These are phyloP conservation scores for Xenoacremonium recifei DNA, from an alignment of 2,329 filamentous ascomycete genomes.

Conservation along the genomic window DNA sequence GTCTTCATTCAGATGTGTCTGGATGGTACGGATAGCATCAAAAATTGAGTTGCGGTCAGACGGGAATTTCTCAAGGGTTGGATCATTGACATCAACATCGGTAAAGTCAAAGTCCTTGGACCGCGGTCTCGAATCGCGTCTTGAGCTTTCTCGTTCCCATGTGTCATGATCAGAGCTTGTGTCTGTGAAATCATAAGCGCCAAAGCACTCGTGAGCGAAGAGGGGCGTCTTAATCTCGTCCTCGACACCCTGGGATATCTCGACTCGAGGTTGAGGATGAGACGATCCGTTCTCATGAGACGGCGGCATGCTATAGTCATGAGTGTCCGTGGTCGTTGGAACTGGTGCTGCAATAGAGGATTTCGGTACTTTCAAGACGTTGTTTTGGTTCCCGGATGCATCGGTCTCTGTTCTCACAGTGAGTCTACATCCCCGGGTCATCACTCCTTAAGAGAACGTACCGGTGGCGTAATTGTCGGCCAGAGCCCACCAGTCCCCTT, in stretches of 20 bases:
- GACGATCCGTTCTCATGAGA: no score
- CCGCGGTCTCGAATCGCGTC: slow-evolving; percentile 12
- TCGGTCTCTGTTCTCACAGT: slow-evolving; percentile 45
- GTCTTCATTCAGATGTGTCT: slow-evolving; percentile 42
- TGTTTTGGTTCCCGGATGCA: slow-evolving; percentile 47
- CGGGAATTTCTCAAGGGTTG: slow-evolving; percentile 48
- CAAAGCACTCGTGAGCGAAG: slow-evolving; percentile 47
- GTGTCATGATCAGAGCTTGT: slow-evolving; percentile 27
- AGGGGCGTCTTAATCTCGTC: slow-evolving; percentile 35
- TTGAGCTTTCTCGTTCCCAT: slow-evolving; percentile 14
- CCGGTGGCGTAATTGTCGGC: slow-evolving; percentile 61
- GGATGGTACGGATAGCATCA: slow-evolving; percentile 44
- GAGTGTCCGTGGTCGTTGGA: no score
- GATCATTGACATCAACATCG: slow-evolving; percentile 42
- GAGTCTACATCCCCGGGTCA: no score
- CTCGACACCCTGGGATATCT: slow-evolving; percentile 9
- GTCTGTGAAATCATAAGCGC: slow-evolving; percentile 37
- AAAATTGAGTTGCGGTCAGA: slow-evolving; percentile 44
- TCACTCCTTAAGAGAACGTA: slow-evolving; percentile 43
- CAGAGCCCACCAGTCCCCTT: slow-evolving; percentile 68
- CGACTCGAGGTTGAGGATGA: neutral
- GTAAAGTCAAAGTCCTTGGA: slow-evolving; percentile 15
- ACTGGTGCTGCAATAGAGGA: no score
- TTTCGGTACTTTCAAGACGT: slow-evolving; percentile 35
- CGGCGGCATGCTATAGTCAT: no score